Conservation (phyloP, 2,329 filamentous ascomycete species). For the Dactylellina drechsleri region DNA sequence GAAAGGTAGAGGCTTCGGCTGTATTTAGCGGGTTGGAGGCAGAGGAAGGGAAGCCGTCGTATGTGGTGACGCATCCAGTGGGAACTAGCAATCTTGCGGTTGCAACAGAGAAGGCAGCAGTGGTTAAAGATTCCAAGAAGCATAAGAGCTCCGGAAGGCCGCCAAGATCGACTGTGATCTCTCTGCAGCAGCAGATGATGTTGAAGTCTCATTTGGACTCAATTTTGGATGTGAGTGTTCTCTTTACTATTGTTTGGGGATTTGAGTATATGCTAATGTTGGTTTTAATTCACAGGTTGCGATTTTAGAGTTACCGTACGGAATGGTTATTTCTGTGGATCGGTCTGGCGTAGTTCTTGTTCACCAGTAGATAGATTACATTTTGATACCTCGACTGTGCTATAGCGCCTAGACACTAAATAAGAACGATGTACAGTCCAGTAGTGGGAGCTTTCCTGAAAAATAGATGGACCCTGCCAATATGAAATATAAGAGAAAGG, state of each 20-base stretch:
- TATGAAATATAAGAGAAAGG: not conserved
- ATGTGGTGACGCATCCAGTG: slow-evolving; percentile 72
- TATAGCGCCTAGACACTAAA: not conserved
- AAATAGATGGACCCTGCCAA: not conserved
- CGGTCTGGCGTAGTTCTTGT: slow-evolving; percentile 89
- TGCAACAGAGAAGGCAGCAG: slow-evolving; percentile 69
- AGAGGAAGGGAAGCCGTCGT: slow-evolving; percentile 78
- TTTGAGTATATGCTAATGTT: slow-evolving; percentile 15
- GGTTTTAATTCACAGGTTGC: slow-evolving; percentile 62
- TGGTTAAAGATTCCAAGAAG: slow-evolving; percentile 57
- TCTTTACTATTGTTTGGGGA: not conserved
- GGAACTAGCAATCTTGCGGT: slow-evolving; percentile 69
- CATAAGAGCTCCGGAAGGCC: slow-evolving; percentile 63
- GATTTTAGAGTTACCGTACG: slow-evolving; percentile 87
- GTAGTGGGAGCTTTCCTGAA: not conserved
- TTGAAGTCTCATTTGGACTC: slow-evolving; percentile 87
- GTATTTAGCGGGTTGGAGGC: slow-evolving; percentile 80
- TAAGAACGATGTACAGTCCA: not conserved
- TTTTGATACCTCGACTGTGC: slow-evolving; percentile 28
- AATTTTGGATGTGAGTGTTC: slow-evolving; percentile 75
- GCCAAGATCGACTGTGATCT: slow-evolving; percentile 83
- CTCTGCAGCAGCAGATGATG: slow-evolving; percentile 84
- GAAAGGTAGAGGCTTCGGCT: slow-evolving; percentile 78
- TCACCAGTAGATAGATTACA: slow-evolving; percentile 67
- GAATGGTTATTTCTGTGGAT: slow-evolving; percentile 92